phyloP scores from a whole-genome alignment of 768 basidiomycete species.

The Rossbeevera mucosa region DNA sequence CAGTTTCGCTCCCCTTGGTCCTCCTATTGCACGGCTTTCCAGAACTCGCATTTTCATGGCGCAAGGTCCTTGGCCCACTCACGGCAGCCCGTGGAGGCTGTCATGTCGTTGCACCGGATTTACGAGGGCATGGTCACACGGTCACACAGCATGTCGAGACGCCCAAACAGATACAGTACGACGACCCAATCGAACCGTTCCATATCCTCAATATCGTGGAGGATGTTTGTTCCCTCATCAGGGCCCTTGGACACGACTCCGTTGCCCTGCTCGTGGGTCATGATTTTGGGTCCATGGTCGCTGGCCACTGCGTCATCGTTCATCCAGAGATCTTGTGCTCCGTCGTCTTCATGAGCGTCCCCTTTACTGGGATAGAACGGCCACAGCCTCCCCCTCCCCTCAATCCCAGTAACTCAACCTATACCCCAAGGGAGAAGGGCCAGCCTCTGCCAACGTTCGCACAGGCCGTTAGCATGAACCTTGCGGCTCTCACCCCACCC shows the following conservation, averaged over 20 bases:
- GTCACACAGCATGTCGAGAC: constrained; percentile 23
- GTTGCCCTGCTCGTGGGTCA: constrained; percentile 55
- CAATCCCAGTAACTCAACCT: constrained; percentile 1
- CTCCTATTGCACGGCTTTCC: constrained; percentile 65
- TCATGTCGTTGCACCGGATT: constrained; percentile 60
- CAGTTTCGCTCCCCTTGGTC: constrained; percentile 39
- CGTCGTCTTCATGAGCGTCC: constrained; percentile 57
- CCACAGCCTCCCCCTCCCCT: constrained; percentile 15
- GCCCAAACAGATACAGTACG: constrained; percentile 31
- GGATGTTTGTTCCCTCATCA: constrained; percentile 50
- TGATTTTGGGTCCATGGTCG: constrained; percentile 54
- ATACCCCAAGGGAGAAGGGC: constrained; percentile 5
- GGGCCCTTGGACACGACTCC: constrained; percentile 44
- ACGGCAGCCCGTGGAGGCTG: constrained; percentile 41
- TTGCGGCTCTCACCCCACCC: constrained; percentile 44
- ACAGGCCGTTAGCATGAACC: constrained; percentile 9
- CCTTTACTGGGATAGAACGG: constrained; percentile 46
- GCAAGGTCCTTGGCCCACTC: constrained; percentile 52
- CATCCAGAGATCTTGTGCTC: constrained; percentile 53
- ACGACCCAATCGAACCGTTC: constrained; percentile 49
- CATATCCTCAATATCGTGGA: constrained; percentile 47
- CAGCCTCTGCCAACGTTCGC: constrained; percentile 7
- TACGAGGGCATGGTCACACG: constrained; percentile 49
- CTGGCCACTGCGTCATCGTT: constrained; percentile 49
- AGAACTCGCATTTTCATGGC: constrained; percentile 63